Evolutionary conservation across 441 rosid species (phyloP).

Genomic region (Capsella rubella): DNA sequence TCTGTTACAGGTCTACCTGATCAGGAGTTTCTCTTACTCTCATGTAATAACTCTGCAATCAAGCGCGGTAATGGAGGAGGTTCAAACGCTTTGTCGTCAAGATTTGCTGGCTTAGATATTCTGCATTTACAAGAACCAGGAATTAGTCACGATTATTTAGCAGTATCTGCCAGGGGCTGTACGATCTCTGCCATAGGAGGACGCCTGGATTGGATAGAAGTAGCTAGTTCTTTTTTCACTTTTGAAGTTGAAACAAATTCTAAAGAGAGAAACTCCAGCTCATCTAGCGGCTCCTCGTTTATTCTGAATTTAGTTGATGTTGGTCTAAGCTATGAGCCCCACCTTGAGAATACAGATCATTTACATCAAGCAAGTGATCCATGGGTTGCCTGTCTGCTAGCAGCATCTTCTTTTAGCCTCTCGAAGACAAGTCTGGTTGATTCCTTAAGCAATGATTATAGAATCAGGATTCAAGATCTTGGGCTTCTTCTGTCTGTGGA

Average conservation of each 20-base stretch:
- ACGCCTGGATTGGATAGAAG: slow-evolving; percentile 94
- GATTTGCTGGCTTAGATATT: slow-evolving; percentile 89
- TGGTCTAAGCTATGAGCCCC: slow-evolving; percentile 93
- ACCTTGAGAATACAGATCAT: slow-evolving; percentile 50
- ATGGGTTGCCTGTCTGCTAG: slow-evolving; percentile 78
- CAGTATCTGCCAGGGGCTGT: slow-evolving; percentile 75
- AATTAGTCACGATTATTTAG: slow-evolving; percentile 54
- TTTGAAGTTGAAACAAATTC: slow-evolving; percentile 49
- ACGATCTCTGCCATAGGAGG: slow-evolving; percentile 93
- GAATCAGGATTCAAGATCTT: slow-evolving; percentile 77
- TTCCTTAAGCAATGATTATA: slow-evolving; percentile 58
- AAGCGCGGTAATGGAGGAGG: slow-evolving; percentile 98
- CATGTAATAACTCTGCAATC: slow-evolving; percentile 84
- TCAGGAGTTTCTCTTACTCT: slow-evolving; percentile 74
- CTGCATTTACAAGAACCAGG: slow-evolving; percentile 74
- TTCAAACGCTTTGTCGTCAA: slow-evolving; percentile 87
- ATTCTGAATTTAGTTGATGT: slow-evolving; percentile 82
- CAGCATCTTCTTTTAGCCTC: slow-evolving; percentile 84
- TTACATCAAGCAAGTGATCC: slow-evolving; percentile 51
- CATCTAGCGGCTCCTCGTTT: slow-evolving; percentile 62
- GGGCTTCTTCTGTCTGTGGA: slow-evolving; percentile 82
- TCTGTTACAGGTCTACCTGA: slow-evolving; percentile 67
- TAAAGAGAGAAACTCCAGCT: slow-evolving; percentile 47
- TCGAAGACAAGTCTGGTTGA: slow-evolving; percentile 54
- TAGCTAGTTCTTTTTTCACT: slow-evolving; percentile 74